Evolutionary conservation across 2,329 filamentous ascomycete genomes (phyloP).

Genomic region (Clonostachys rosea): DNA sequence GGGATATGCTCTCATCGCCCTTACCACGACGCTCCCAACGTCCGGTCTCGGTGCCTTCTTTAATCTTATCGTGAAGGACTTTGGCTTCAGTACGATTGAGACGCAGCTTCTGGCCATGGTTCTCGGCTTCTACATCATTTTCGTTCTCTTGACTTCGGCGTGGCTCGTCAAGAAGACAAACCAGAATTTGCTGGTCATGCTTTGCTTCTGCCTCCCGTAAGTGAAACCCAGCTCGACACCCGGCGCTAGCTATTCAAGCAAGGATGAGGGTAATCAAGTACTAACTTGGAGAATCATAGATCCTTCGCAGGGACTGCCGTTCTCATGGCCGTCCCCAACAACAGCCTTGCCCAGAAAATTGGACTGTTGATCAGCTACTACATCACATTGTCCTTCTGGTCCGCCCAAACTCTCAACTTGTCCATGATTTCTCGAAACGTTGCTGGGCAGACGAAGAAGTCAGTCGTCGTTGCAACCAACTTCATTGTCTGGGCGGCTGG

Average conservation of each 20-base stretch:
- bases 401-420: constrained; percentile 62
- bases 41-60: constrained; percentile 71
- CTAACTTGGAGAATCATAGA: constrained; percentile 22
- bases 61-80: constrained; percentile 67
- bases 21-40: constrained; percentile 71
- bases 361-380: constrained; percentile 72
- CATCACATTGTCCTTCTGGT: constrained; percentile 74
- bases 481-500: constrained; percentile 69
- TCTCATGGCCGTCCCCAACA: constrained; percentile 63
- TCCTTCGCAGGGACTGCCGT: constrained; percentile 69
- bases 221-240: constrained; percentile 3
- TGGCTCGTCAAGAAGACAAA: constrained; percentile 64
- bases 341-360: constrained; percentile 51
- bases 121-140: constrained; percentile 68
- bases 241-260: background rate
- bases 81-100: constrained; percentile 50
- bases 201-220: constrained; percentile 50
- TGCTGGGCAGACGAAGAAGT: constrained; percentile 70
- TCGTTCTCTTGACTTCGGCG: constrained; percentile 60
- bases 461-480: constrained; percentile 62
- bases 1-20: constrained; percentile 59
- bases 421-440: constrained; percentile 66
- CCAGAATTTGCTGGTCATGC: constrained; percentile 67
- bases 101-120: constrained; percentile 75
- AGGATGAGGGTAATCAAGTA: background rate